phyloP scores from a whole-genome alignment of 2,329 filamentous ascomycete species.

The Fusarium paranaense region DNA sequence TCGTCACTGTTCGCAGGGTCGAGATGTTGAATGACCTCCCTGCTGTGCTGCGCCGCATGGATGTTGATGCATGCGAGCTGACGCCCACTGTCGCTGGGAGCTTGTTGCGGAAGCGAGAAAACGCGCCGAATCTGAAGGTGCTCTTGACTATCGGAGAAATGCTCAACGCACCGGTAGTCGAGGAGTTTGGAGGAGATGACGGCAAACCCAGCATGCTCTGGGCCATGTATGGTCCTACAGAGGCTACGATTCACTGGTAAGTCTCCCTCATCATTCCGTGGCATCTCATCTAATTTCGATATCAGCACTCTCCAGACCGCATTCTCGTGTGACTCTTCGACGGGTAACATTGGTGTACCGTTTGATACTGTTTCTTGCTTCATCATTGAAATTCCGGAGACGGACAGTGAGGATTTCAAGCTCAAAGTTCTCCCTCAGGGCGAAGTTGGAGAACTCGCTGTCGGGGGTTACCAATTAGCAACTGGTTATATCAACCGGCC shows the following conservation, averaged over 20 bases:
- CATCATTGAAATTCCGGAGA: constrained; percentile 64
- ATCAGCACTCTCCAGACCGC: constrained; percentile 75
- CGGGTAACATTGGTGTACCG: constrained; percentile 80
- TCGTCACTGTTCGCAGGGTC: constrained; percentile 77
- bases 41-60: constrained; percentile 69
- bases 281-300: constrained; percentile 1
- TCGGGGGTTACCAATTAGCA: constrained; percentile 85
- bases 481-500: constrained; percentile 84
- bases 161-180: constrained; percentile 81
- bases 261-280: constrained; percentile 16
- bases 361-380: constrained; percentile 86
- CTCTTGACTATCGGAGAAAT: constrained; percentile 93
- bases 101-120: constrained; percentile 74
- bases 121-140: constrained; percentile 75
- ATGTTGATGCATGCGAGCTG: constrained; percentile 86
- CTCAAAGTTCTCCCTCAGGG: constrained; percentile 72
- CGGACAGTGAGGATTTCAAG: constrained; percentile 33
- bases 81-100: constrained; percentile 89
- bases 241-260: constrained; percentile 87
- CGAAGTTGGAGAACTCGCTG: constrained; percentile 80
- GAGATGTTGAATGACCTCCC: constrained; percentile 82
- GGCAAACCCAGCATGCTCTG: constrained; percentile 75
- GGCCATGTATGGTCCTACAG: constrained; percentile 95
- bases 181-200: constrained; percentile 77
- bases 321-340: constrained; percentile 67